These are phyloP conservation scores for Dioszegia hungarica DNA, from an alignment of 768 basidiomycete genomes.

Conservation along the genomic window DNA sequence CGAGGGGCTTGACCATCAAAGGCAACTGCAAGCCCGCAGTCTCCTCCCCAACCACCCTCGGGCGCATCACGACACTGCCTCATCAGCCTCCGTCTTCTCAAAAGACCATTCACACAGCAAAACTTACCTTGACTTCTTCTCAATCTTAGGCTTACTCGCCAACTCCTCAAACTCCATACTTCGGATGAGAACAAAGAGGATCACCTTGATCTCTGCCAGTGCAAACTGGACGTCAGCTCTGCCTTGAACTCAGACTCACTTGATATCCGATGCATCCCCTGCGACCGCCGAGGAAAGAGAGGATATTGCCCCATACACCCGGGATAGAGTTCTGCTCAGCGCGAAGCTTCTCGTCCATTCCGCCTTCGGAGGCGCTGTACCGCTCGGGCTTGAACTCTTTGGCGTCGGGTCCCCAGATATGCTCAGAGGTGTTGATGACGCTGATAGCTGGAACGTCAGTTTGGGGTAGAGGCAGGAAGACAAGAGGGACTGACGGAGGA, in stretches of 20 bases:
- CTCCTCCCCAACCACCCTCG: conserved; percentile 36
- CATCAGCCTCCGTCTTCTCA: neutral
- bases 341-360: conserved; percentile 10
- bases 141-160: conserved; percentile 35
- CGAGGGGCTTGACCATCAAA: conserved; percentile 30
- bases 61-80: conserved; percentile 41
- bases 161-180: conserved; percentile 42
- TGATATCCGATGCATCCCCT: conserved; percentile 45
- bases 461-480: neutral
- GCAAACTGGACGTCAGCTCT: too few species aligned
- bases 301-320: conserved; percentile 46
- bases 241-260: too few species aligned
- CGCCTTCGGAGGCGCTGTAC: conserved; percentile 17
- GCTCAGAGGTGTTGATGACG: conserved; percentile 35
- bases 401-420: conserved; percentile 45
- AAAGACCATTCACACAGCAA: neutral
- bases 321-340: conserved; percentile 26
- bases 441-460: conserved; percentile 36
- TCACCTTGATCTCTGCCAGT: conserved; percentile 46
- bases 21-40: conserved; percentile 45
- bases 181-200: conserved; percentile 46
- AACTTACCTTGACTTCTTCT: conserved; percentile 43
- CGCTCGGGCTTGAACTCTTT: conserved; percentile 41
- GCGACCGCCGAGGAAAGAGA: conserved; percentile 47
- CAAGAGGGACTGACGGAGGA: conserved; percentile 40